Evolutionary conservation across 139 green algal species (phyloP).

Genomic region (Mychonastes homosphaera): DNA sequence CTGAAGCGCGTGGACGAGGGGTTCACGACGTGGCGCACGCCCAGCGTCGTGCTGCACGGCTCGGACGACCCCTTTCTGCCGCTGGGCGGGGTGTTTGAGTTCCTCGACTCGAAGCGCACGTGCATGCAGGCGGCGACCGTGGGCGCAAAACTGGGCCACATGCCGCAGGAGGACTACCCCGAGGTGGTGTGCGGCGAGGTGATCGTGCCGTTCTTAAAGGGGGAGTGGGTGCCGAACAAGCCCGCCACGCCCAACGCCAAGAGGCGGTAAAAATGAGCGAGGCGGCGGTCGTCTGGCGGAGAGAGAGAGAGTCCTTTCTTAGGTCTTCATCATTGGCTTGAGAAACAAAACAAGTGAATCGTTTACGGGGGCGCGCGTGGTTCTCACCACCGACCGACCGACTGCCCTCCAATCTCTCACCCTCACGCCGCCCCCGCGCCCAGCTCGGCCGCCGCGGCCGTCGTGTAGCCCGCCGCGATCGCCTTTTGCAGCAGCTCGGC

Average conservation of each 20-base stretch:
- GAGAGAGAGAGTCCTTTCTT: too few species aligned
- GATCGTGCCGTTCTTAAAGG: slow-evolving; percentile 30
- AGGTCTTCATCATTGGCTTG: too few species aligned
- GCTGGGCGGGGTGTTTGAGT: slow-evolving; percentile 30
- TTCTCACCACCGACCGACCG: not conserved
- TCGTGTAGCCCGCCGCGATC: too few species aligned
- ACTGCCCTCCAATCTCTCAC: not conserved
- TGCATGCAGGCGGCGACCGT: slow-evolving; percentile 33
- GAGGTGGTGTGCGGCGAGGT: slow-evolving; percentile 29
- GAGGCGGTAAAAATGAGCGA: too few species aligned
- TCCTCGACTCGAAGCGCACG: slow-evolving; percentile 47
- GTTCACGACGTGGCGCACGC: slow-evolving; percentile 43
- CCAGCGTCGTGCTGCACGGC: slow-evolving; percentile 52
- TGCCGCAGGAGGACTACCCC: slow-evolving; percentile 48
- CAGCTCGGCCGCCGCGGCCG: too few species aligned
- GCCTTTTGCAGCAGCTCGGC: not conserved
- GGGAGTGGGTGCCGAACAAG: too few species aligned
- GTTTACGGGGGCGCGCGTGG: too few species aligned
- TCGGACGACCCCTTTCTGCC: slow-evolving; percentile 52
- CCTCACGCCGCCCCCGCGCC: not conserved
- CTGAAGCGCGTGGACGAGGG: slow-evolving; percentile 40
- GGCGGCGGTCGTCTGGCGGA: too few species aligned
- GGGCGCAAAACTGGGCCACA: slow-evolving; percentile 42
- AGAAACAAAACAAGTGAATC: too few species aligned
- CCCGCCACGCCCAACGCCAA: too few species aligned